Base-by-base conservation (phyloP, 2,329 filamentous ascomycete species). In the Talaromyces atroroseus region DNA sequence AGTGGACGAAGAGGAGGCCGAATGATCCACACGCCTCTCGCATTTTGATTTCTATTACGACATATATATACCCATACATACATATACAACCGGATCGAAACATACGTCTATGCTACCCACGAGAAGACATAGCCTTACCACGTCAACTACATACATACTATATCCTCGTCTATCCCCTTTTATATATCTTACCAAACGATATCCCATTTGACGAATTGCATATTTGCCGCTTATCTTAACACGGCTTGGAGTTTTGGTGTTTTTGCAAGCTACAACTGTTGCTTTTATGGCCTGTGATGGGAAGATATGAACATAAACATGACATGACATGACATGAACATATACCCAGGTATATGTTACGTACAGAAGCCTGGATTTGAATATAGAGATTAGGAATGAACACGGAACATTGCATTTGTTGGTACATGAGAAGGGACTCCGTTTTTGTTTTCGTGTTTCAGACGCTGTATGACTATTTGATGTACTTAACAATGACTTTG, bases 1-100 rank as follows among this genome's bases (percentile, higher is more conserved):
- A 7, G 52, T 56, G 5, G 72, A 74, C 36, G 69, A 72, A 38
- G 59, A 61, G 44, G 58, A 59, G 26, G 44, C 38, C 8, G 53
- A 58, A n/a, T 60, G 34, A 36, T n/a, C 32, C 29, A 29, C 18
- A 26, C 8, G 6, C 11, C 23, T 21, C 26, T 29, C 26, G 26
- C 26, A 47, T 47, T 21, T 8, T 5, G 12, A 49, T n/a, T n/a
- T 20, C 16, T n/a, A 12, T 36, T 49, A 18, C 5, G 14, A 48
- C 7, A 49, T 10, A 20, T 42, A 44, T 44, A 44, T 42, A 42
- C 46, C n/a, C n/a, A 16, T 29, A 29, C 29, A 20, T 44, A 32
- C 49, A 49, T 34, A 49, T 29, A 52, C 34, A 24, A 49, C 18
- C 32, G 4, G 23, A 20, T 24, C 48, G 26, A 23, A 8, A 34